phyloP scores from a whole-genome alignment of 805 yeast species.

The Scheffersomyces spartinae region DNA sequence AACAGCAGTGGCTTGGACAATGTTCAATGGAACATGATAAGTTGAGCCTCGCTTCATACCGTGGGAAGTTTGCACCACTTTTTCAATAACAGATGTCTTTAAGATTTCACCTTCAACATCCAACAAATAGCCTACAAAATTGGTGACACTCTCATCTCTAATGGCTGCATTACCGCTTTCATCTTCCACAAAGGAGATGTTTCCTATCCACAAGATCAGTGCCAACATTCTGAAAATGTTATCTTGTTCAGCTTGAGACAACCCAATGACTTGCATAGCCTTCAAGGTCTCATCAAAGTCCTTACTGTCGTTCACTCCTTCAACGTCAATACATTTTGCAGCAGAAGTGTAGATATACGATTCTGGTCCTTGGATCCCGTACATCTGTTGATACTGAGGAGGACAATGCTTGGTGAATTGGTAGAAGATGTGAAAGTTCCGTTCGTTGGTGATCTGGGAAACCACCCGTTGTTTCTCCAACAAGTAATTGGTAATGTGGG shows the following conservation, averaged over 20 bases:
- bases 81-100: slow-evolving; percentile 57
- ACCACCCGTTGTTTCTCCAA: slow-evolving; percentile 95
- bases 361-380: slow-evolving; percentile 91
- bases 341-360: slow-evolving; percentile 81
- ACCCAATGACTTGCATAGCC: slow-evolving; percentile 86
- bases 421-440: slow-evolving; percentile 95
- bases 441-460: slow-evolving; percentile 82
- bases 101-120: slow-evolving; percentile 65
- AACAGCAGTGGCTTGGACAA: slow-evolving; percentile 88
- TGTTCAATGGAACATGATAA: slow-evolving; percentile 87
- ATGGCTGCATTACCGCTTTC: slow-evolving; percentile 78
- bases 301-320: slow-evolving; percentile 69
- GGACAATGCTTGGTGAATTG: slow-evolving; percentile 91
- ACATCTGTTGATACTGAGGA: slow-evolving; percentile 68
- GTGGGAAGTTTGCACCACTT: slow-evolving; percentile 82
- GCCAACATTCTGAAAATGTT: slow-evolving; percentile 78
- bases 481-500: slow-evolving; percentile 89
- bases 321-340: slow-evolving; percentile 77
- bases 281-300: slow-evolving; percentile 73
- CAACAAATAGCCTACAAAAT: slow-evolving; percentile 83
- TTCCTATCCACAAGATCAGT: slow-evolving; percentile 89
- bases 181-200: slow-evolving; percentile 74
- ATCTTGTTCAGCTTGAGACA: slow-evolving; percentile 76
- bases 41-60: slow-evolving; percentile 87
- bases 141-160: slow-evolving; percentile 82